Evolutionary conservation across 1,284 basidiomycete species (phyloP), one percentile per base, ranked within the genome.

Genomic region (Sanghuangporus sanghuang): DNA sequence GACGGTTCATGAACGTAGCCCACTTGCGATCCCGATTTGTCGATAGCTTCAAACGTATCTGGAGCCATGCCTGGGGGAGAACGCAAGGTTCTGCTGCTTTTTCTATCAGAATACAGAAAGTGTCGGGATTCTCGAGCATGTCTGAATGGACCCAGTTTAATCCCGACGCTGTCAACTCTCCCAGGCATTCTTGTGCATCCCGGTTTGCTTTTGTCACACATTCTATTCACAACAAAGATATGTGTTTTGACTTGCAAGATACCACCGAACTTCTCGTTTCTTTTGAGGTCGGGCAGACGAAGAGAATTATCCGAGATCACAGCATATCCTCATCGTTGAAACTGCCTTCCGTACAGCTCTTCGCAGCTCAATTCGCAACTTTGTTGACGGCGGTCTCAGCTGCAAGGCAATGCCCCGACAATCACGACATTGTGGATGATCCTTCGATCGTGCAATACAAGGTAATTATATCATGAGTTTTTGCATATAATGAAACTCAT

Each of bases 61-160:
- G 88, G 78, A 84, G 88, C 63, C 79, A 83, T 57, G 88, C 87
- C 35, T 82, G 87, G 77, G 87, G 85, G 23, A 79, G 78, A 56
- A 85, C 83, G 49, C 80, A 80, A 63, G 87, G 85, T 32, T 78
- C 77, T 18, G 80, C 81, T 1, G 78, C 78, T 2, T 71, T 89
- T 56, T 76, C 78, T 46, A 71, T 91, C 36, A 79, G 76, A 44
- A 70, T 87, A 54, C 76, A 76, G 53, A 78, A 81, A 59, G 72
- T 57, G 18, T 53, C 32, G 52, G 42, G 32, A 6, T 53, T 58
- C 39, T 53, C 40, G 11, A 53, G 50, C 36, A 27, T 42, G 23
- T 38, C 38, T 16, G 55, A 65, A n/a, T 59, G 60, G 54, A 32
- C 14, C 7, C 42, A 36, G 38, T 23, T 52, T 8, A 52, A 52